These are phyloP conservation scores for Pleurotus tuoliensis DNA, from an alignment of 768 basidiomycete species.

Conservation along the genomic window DNA sequence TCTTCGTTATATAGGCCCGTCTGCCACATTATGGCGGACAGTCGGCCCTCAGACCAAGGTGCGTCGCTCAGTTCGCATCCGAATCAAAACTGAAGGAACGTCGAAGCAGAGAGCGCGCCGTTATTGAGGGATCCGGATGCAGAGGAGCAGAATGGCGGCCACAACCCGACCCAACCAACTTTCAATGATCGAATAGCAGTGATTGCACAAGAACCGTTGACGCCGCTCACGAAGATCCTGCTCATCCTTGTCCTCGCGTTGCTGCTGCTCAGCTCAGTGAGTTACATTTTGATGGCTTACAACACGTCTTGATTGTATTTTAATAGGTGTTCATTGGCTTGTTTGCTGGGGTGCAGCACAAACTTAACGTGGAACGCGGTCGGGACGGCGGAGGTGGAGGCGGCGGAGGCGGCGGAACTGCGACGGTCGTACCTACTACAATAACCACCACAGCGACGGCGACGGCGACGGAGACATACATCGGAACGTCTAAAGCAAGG, in stretches of 20 bases:
- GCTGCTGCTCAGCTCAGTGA: constrained; percentile 69
- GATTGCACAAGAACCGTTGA: constrained; percentile 72
- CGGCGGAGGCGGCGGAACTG: constrained; percentile 11
- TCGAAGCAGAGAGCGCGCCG: constrained; percentile 55
- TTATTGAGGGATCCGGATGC: constrained; percentile 50
- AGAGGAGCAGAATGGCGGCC: constrained; percentile 16
- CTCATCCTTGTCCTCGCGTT: constrained; percentile 72
- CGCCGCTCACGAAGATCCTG: constrained; percentile 79
- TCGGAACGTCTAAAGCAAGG: constrained; percentile 31
- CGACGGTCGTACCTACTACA: constrained; percentile 23
- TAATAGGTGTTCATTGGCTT: constrained; percentile 81
- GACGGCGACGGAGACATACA: constrained; percentile 18
- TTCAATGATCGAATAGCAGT: constrained; percentile 43
- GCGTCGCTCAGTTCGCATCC: constrained; percentile 28
- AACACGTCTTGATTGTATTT: not conserved
- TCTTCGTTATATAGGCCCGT: not conserved
- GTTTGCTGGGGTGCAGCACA: constrained; percentile 86
- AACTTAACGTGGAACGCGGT: constrained; percentile 47
- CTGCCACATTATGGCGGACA: constrained; percentile 42
- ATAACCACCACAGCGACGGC: constrained; percentile 33
- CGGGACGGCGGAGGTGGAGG: constrained; percentile 32
- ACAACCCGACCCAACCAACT: constrained; percentile 27
- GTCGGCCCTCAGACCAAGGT: too few relatives aligned
- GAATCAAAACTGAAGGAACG: constrained; percentile 24
- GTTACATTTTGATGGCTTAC: constrained; percentile 11